Evolutionary conservation across 176 grass and related monocot genomes (phyloP), one percentile per base, ranked within the genome.

Genomic region (Musa acuminata): DNA sequence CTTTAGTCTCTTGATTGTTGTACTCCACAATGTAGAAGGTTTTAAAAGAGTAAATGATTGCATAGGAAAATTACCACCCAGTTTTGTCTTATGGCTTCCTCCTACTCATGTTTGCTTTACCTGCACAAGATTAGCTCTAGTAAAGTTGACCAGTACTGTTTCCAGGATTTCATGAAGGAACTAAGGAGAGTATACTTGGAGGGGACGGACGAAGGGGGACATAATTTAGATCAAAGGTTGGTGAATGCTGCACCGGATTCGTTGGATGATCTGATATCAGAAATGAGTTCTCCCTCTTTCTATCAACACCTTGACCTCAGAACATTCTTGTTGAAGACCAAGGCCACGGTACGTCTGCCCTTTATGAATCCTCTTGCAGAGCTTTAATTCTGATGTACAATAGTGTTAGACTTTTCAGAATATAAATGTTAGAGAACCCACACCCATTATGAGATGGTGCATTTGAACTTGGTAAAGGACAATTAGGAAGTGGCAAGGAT

Each of bases 171-270:
- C 20, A 82, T 74, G 75, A 87, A 75, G 48, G 90, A 91, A 80
- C 89, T 86, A 87, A 91, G 74, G 65, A 90, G 79, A 65, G 60
- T 80, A 10, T 85, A 78, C 54, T 69, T 62, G 60, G 76, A 79
- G 51, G 51, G 22, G 26, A 3, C 2, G 29, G 29, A 29, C 1
- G 53, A 50, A 29, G 78, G 14, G 14, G 83, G 80, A 19, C 84
- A 57, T 5, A 69, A 74, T 8, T 57, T 99, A 11, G 83, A 99
- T 75, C 83, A 82, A 3, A 84, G 82, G 77, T 69, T 83, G 69
- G 80, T 94, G 69, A 88, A 89, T 60, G 85, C 88, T 17, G 90
- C 90, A 19, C 95, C 91, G 10, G 91, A 94, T 29, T 87, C 86
- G 17, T 13, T 99, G 77, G 84, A 89, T 53, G 84, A 69, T 35